Percentiles rank a stretch among this genome's conserved stretches.
phyloP scores from a whole-genome alignment of 192 early-diverging fungal species.

The Neocallimastix lanati region DNA sequence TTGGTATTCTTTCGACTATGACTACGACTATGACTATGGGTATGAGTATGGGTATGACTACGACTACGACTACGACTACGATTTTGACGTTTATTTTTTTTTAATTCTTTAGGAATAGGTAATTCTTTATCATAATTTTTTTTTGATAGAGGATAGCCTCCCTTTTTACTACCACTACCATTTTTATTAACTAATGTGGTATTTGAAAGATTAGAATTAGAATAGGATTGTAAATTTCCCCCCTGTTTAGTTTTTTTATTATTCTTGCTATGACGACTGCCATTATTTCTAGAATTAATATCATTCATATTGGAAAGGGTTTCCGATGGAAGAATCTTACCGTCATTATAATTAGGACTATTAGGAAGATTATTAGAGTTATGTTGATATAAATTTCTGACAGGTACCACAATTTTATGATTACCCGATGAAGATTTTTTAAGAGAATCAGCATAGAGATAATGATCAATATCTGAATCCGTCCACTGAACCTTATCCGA shows the following conservation, averaged over 20 bases:
- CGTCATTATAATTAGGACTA: too few species aligned
- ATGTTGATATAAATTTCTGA: not conserved
- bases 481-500: not conserved
- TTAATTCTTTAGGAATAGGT: not conserved
- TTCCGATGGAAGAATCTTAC: too few species aligned
- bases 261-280: not conserved
- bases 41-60: too few species aligned
- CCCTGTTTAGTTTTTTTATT: not conserved
- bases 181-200: not conserved
- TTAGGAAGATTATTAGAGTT: too few species aligned
- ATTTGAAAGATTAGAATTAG: not conserved
- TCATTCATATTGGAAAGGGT: too few species aligned
- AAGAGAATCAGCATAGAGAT: not conserved
- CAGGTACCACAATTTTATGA: not conserved
- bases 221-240: not conserved
- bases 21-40: too few species aligned
- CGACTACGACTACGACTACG: too few species aligned
- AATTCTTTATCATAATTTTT: not conserved
- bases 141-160: not conserved
- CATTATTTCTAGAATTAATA: too few species aligned
- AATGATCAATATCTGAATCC: not conserved
- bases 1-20: too few species aligned
- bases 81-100: not conserved
- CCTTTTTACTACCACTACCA: too few species aligned
- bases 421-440: not conserved